These are phyloP conservation scores for Fagopyrum homotropicum DNA, from an alignment of 148 eudicot species.

Conservation along the genomic window DNA sequence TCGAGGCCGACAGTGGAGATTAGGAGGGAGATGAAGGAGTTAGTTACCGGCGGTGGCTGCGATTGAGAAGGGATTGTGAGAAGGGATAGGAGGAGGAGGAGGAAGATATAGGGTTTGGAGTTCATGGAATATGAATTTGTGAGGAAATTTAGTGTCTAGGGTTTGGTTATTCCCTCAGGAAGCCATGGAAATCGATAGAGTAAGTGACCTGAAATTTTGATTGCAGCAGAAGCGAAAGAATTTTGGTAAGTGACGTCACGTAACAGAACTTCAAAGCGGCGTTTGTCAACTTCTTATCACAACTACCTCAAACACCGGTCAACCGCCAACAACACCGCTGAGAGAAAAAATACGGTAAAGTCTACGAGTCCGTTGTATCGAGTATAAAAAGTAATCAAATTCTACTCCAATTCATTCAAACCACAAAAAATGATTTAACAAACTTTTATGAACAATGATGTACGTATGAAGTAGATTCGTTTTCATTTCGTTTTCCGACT, in stretches of 20 bases:
- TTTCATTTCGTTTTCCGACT: too few relatives aligned
- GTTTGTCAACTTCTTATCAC: neutral
- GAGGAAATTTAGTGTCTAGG: neutral
- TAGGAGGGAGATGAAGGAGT: constrained; percentile 42
- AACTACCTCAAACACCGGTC: neutral
- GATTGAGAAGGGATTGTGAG: constrained; percentile 11
- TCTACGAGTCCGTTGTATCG: too few relatives aligned
- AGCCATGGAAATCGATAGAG: constrained; percentile 11
- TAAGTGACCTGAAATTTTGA: neutral
- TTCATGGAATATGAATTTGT: constrained; percentile 1
- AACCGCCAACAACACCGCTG: too few relatives aligned
- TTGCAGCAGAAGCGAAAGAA: neutral
- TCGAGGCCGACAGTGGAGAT: constrained; percentile 63
- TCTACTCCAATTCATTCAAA: too few relatives aligned
- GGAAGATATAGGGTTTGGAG: constrained; percentile 1
- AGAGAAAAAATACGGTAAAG: too few relatives aligned
- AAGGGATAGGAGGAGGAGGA: constrained; percentile 3
- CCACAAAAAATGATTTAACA: too few relatives aligned
- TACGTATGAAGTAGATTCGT: too few relatives aligned
- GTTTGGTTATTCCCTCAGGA: neutral
- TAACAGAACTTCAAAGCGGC: neutral
- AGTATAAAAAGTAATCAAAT: too few relatives aligned
- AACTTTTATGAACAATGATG: too few relatives aligned
- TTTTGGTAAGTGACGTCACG: constrained; percentile 1
- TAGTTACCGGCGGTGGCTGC: constrained; percentile 20